These are phyloP conservation scores for Spinacia oleracea DNA, from an alignment of 179 eudicot genomes.

Conservation along the genomic window DNA sequence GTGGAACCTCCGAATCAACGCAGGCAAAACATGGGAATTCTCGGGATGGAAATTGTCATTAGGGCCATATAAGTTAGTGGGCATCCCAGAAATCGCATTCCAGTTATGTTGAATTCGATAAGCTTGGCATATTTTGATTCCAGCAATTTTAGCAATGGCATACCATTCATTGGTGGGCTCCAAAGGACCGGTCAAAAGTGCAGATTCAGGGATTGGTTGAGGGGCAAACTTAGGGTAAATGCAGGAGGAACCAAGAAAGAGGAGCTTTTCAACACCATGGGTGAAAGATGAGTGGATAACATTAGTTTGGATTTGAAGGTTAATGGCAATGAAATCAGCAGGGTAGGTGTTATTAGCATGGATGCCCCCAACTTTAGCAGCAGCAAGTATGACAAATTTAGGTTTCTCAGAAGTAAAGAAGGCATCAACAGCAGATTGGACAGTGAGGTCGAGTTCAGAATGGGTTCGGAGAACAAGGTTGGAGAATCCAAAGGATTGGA, in stretches of 20 bases:
- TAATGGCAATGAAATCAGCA: slow-evolving; percentile 67
- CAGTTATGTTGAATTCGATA: slow-evolving; percentile 58
- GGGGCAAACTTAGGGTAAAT: slow-evolving; percentile 83
- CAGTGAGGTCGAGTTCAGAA: slow-evolving; percentile 70
- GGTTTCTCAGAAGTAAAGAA: slow-evolving; percentile 65
- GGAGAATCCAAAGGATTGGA: slow-evolving; percentile 43
- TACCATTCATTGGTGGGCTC: slow-evolving; percentile 89
- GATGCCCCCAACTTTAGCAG: slow-evolving; percentile 85
- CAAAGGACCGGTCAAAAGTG: slow-evolving; percentile 59
- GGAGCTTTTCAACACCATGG: slow-evolving; percentile 52
- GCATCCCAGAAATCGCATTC: slow-evolving; percentile 79
- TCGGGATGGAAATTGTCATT: slow-evolving; percentile 79
- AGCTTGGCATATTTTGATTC: slow-evolving; percentile 78
- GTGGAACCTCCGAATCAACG: slow-evolving; percentile 64
- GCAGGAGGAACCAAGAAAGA: slow-evolving; percentile 74
- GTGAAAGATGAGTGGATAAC: slow-evolving; percentile 58
- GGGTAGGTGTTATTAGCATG: slow-evolving; percentile 79
- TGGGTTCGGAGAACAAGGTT: slow-evolving; percentile 62
- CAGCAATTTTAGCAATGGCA: slow-evolving; percentile 74
- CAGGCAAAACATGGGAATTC: slow-evolving; percentile 76
- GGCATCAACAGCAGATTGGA: slow-evolving; percentile 56
- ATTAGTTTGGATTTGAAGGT: slow-evolving; percentile 74
- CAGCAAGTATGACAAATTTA: slow-evolving; percentile 64
- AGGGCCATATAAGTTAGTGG: slow-evolving; percentile 68
- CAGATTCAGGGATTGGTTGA: slow-evolving; percentile 70